Conservation (phyloP, 495 filamentous ascomycete genomes). For the Trichodelitschia bisporula region DNA sequence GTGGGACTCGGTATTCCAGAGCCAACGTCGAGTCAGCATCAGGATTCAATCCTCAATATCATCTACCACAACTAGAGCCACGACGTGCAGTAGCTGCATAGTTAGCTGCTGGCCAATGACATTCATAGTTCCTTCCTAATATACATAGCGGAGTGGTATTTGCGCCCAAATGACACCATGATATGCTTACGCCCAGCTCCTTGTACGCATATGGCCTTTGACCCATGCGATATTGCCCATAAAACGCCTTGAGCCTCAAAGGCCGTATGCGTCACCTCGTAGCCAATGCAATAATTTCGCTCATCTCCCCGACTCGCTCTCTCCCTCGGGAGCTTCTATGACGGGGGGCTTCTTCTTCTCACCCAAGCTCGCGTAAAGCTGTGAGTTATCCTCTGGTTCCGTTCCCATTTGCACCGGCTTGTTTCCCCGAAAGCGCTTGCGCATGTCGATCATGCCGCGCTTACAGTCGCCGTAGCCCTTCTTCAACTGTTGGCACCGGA, state of each 20-base stretch:
- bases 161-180: too few species aligned
- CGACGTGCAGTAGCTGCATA: too few species aligned
- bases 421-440: slow-evolving; percentile 96
- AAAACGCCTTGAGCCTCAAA: background rate
- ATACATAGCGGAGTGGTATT: too few species aligned
- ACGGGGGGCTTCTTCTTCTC: background rate
- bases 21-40: too few species aligned
- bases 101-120: too few species aligned
- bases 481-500: slow-evolving; percentile 75
- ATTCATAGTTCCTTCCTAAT: too few species aligned
- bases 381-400: slow-evolving; percentile 30
- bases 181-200: too few species aligned
- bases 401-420: slow-evolving; percentile 45
- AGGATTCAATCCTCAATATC: too few species aligned
- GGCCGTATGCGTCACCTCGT: background rate
- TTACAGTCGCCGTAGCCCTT: slow-evolving; percentile 88
- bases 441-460: slow-evolving; percentile 92
- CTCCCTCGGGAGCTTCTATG: background rate
- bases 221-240: background rate
- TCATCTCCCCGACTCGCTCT: background rate
- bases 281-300: background rate
- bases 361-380: background rate
- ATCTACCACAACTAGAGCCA: too few species aligned
- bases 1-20: too few species aligned
- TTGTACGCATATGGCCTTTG: background rate